Evolutionary conservation across 2,329 filamentous ascomycete genomes (phyloP).

Genomic region (Pseudofabraea citricarpa): DNA sequence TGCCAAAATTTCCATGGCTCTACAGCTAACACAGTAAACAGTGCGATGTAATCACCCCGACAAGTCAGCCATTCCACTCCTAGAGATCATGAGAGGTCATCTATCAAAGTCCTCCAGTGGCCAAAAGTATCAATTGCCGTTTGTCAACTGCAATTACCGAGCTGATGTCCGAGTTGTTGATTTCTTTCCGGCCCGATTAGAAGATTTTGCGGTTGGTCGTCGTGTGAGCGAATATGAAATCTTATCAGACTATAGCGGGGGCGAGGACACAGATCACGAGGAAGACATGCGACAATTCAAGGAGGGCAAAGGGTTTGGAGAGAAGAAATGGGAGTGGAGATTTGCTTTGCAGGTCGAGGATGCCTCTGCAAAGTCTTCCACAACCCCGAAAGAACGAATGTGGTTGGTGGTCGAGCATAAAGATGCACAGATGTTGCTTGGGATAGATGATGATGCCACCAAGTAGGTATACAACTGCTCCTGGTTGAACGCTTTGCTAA

Average conservation of each 20-base stretch:
- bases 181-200: conserved; percentile 65
- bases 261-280: conserved; percentile 24
- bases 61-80: conserved; percentile 20
- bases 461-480: conserved; percentile 37
- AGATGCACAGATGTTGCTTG: conserved; percentile 51
- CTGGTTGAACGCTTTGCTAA: conserved; percentile 10
- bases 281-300: conserved; percentile 13
- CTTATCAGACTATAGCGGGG: conserved; percentile 38
- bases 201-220: conserved; percentile 60
- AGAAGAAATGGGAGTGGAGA: conserved; percentile 68
- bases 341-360: conserved; percentile 80
- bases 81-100: conserved; percentile 31
- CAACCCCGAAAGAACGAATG: conserved; percentile 42
- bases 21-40: conserved; percentile 20
- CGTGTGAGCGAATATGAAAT: conserved; percentile 42
- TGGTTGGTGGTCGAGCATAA: conserved; percentile 64
- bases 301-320: conserved; percentile 14
- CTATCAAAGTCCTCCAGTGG: conserved; percentile 31
- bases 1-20: not conserved
- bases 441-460: conserved; percentile 40
- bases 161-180: conserved; percentile 73
- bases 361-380: conserved; percentile 32
- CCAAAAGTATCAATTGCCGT: conserved; percentile 51
- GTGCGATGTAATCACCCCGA: conserved; percentile 42
- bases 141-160: conserved; percentile 68